Evolutionary conservation across 352 stramenopile genomes (phyloP).

Genomic region (Lagenidium sp.): DNA sequence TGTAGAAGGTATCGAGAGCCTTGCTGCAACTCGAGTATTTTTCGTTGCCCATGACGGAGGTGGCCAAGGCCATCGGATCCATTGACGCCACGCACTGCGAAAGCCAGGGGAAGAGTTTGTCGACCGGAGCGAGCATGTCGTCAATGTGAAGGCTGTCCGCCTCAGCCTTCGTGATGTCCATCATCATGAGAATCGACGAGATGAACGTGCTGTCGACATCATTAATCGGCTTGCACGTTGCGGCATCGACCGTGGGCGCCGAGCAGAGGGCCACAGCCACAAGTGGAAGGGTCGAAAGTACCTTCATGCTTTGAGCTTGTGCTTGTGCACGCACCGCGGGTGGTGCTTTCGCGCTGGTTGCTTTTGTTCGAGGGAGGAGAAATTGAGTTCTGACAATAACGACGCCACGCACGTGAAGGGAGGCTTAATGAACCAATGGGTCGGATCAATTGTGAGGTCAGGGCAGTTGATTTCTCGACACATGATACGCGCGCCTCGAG

Average conservation of each 20-base stretch:
- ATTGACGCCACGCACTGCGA: slow-evolving; percentile 30
- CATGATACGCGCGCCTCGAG: too few relatives aligned
- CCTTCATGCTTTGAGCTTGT: slow-evolving; percentile 1
- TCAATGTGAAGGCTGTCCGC: slow-evolving; percentile 7
- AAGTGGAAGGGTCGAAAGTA: neutral
- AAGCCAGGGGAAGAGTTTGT: slow-evolving; percentile 22
- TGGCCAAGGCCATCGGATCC: slow-evolving; percentile 15
- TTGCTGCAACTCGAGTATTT: slow-evolving; percentile 18
- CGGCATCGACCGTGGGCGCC: neutral
- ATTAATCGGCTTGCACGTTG: slow-evolving; percentile 13
- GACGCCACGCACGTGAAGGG: too few relatives aligned
- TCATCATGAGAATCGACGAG: neutral
- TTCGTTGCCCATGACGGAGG: slow-evolving; percentile 7
- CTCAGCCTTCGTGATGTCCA: neutral
- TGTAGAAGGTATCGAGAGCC: slow-evolving; percentile 9
- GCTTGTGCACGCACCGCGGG: too few relatives aligned
- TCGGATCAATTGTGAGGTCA: too few relatives aligned
- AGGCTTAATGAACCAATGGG: too few relatives aligned
- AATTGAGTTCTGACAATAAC: too few relatives aligned
- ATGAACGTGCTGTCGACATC: slow-evolving; percentile 13
- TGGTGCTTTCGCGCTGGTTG: too few relatives aligned
- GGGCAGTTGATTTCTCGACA: too few relatives aligned
- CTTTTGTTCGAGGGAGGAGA: too few relatives aligned
- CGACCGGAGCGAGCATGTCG: slow-evolving; percentile 13
- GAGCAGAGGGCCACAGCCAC: neutral